phyloP scores from a whole-genome alignment of 345 rosid genomes.

The Clarkia xantiana region DNA sequence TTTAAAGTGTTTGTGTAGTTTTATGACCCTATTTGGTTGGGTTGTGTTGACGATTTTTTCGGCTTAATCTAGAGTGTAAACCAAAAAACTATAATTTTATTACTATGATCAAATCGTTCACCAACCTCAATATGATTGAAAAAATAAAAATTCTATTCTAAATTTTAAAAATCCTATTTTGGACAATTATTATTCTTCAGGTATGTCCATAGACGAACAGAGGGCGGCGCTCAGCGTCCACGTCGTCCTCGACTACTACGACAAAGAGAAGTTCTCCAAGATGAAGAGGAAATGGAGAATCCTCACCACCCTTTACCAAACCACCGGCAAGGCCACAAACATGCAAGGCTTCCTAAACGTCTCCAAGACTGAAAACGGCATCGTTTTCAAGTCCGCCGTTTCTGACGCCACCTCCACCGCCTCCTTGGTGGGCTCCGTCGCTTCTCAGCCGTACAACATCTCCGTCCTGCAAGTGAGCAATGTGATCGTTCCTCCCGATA shows the following conservation, averaged over 20 bases:
- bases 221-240: slow-evolving; percentile 14
- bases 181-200: too few species aligned
- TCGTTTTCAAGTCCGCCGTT: slow-evolving; percentile 16
- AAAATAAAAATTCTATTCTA: too few species aligned
- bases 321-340: slow-evolving; percentile 16
- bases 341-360: slow-evolving; percentile 24
- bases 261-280: slow-evolving; percentile 8
- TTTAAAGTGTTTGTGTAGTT: too few species aligned
- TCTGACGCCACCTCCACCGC: slow-evolving; percentile 8
- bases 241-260: slow-evolving; percentile 25
- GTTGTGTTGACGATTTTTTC: too few species aligned
- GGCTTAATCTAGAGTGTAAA: too few species aligned
- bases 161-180: too few species aligned
- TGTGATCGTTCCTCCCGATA: slow-evolving; percentile 10
- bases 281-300: slow-evolving; percentile 6
- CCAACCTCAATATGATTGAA: too few species aligned
- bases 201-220: background rate
- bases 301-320: slow-evolving; percentile 21
- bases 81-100: too few species aligned
- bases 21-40: too few species aligned
- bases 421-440: slow-evolving; percentile 13
- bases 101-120: too few species aligned
- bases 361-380: slow-evolving; percentile 3
- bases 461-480: slow-evolving; percentile 25
- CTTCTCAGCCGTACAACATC: slow-evolving; percentile 13